Conservation (phyloP, 1,284 basidiomycete genomes). For the Caloboletus firmus region DNA sequence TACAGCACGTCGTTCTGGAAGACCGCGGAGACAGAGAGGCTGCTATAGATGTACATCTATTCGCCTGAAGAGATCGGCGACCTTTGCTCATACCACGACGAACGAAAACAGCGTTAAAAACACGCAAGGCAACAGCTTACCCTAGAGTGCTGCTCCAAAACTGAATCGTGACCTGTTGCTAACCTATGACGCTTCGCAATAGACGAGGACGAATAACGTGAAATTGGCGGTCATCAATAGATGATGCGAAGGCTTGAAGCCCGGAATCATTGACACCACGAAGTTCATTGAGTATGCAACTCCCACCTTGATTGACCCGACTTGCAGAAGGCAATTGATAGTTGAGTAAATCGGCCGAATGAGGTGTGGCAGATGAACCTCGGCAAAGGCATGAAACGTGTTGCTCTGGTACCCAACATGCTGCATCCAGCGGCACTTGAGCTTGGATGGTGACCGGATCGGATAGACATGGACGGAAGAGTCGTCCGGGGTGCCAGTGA, state of each 20-base stretch:
- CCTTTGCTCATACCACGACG: neutral
- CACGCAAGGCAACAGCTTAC: neutral
- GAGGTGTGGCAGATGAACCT: neutral
- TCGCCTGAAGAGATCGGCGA: neutral
- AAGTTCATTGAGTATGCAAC: neutral
- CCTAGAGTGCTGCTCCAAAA: neutral
- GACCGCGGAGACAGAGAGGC: neutral
- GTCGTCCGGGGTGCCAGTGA: neutral
- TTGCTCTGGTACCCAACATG: neutral
- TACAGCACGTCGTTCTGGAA: neutral
- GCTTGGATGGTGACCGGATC: neutral
- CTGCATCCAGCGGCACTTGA: neutral
- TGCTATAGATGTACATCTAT: neutral
- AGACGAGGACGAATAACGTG: neutral
- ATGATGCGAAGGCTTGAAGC: neutral
- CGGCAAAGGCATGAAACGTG: neutral
- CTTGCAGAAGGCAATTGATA: neutral
- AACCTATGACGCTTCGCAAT: too few species aligned
- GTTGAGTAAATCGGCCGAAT: neutral
- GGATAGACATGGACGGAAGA: neutral
- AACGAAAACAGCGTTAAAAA: neutral
- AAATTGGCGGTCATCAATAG: neutral
- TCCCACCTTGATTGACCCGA: neutral
- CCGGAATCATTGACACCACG: neutral
- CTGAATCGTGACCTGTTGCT: neutral